Evolutionary conservation across 768 basidiomycete species (phyloP).

Genomic region (Boletus reticuloceps): DNA sequence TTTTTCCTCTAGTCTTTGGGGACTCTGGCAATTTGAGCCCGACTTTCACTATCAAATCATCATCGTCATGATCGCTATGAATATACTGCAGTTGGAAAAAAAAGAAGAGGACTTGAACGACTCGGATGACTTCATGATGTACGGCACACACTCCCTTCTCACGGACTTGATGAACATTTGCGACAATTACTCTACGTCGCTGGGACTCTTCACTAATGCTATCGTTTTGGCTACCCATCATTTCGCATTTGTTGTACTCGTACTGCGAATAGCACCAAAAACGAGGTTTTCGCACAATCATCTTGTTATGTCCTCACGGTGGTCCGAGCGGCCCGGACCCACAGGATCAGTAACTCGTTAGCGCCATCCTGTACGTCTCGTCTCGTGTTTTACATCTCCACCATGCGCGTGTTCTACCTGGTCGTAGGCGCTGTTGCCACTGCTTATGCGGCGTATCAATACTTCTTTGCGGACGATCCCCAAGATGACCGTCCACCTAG

Average conservation of each 20-base stretch:
- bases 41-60: conserved; percentile 40
- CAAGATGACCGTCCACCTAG: background rate
- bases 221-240: background rate
- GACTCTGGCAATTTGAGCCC: conserved; percentile 52
- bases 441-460: conserved; percentile 9
- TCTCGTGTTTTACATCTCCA: background rate
- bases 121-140: conserved; percentile 15
- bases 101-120: background rate
- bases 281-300: background rate
- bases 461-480: conserved; percentile 3
- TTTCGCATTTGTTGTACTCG: conserved; percentile 6
- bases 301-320: no score
- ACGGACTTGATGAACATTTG: conserved; percentile 7
- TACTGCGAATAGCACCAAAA: conserved; percentile 1
- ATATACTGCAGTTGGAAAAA: background rate
- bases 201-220: background rate
- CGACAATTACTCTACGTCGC: conserved; percentile 2
- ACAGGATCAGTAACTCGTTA: no score
- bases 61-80: conserved; percentile 22
- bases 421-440: conserved; percentile 8
- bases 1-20: conserved; percentile 41
- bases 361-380: no score
- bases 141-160: background rate
- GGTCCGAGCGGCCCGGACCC: no score
- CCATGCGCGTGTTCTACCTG: conserved; percentile 10